Conservation (phyloP, 495 filamentous ascomycete genomes). For the Friedmanniomyces endolithicus region DNA sequence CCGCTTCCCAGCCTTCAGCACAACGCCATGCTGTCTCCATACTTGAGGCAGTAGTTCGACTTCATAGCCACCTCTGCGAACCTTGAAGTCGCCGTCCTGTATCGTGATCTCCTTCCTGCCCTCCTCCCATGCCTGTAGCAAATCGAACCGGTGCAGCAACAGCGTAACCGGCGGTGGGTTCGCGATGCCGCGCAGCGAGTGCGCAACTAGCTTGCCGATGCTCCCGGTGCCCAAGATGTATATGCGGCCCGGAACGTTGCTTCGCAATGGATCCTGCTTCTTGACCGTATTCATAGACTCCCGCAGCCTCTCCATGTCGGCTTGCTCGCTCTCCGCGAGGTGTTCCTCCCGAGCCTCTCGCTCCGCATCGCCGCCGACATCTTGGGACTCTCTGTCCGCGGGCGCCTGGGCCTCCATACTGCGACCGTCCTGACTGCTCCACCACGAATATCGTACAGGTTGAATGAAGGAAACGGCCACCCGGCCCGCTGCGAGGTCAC, state of each 20-base stretch:
- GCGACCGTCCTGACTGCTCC: background rate
- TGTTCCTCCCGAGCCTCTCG: background rate
- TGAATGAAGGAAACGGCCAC: slow-evolving; percentile 9
- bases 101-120: slow-evolving; percentile 28
- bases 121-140: slow-evolving; percentile 30
- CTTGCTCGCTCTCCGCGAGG: background rate
- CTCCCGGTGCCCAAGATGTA: slow-evolving; percentile 49
- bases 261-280: slow-evolving; percentile 7
- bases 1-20: background rate
- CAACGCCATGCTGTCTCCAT: slow-evolving; percentile 13
- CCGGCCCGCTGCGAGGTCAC: slow-evolving; percentile 16
- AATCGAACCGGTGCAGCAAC: slow-evolving; percentile 36
- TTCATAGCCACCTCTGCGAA: slow-evolving; percentile 37
- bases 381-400: background rate
- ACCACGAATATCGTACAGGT: slow-evolving; percentile 1
- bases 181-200: slow-evolving; percentile 42
- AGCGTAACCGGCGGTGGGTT: slow-evolving; percentile 50
- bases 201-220: slow-evolving; percentile 48
- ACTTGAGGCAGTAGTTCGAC: slow-evolving; percentile 32
- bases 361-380: background rate
- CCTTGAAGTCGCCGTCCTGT: slow-evolving; percentile 28
- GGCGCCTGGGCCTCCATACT: slow-evolving; percentile 1
- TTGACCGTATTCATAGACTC: slow-evolving; percentile 8
- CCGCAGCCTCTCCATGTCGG: background rate
- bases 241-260: slow-evolving; percentile 31